Conservation (phyloP, 768 basidiomycete genomes). For the Fistulinella prunicolor region DNA sequence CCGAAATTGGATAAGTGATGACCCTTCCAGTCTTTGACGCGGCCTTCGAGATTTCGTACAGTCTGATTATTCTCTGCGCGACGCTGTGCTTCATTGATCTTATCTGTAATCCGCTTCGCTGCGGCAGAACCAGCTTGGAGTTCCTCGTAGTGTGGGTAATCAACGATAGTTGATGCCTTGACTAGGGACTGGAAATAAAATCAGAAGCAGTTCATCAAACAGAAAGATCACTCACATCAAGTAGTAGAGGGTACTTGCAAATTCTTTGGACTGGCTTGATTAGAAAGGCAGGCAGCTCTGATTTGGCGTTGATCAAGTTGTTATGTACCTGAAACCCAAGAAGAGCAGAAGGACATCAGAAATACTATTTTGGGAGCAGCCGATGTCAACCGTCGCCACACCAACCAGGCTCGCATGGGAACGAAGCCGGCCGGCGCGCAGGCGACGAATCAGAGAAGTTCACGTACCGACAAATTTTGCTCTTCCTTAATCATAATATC, state of each 20-base stretch:
- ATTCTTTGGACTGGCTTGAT: constrained; percentile 99
- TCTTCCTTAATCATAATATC: constrained; percentile 85
- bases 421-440: constrained; percentile 7
- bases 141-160: constrained; percentile 75
- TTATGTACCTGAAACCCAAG: constrained; percentile 58
- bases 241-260: constrained; percentile 95
- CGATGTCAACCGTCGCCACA: constrained; percentile 22
- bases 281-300: constrained; percentile 92
- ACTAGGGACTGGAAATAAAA: constrained; percentile 55
- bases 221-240: constrained; percentile 61
- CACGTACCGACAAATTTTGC: constrained; percentile 77
- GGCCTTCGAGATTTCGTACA: constrained; percentile 76
- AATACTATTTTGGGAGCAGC: constrained; percentile 19
- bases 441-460: constrained; percentile 6
- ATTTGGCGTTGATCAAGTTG: constrained; percentile 83
- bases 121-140: constrained; percentile 81
- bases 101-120: constrained; percentile 90
- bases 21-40: constrained; percentile 99
- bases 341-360: constrained; percentile 16
- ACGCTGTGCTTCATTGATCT: constrained; percentile 93
- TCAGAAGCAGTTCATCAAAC: constrained; percentile 11
- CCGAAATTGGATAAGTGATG: constrained; percentile 95
- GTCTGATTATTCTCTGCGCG: constrained; percentile 89
- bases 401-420: constrained; percentile 21
- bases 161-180: constrained; percentile 60